phyloP scores from a whole-genome alignment of 139 green algal species.

The Spirogloea muscicola region DNA sequence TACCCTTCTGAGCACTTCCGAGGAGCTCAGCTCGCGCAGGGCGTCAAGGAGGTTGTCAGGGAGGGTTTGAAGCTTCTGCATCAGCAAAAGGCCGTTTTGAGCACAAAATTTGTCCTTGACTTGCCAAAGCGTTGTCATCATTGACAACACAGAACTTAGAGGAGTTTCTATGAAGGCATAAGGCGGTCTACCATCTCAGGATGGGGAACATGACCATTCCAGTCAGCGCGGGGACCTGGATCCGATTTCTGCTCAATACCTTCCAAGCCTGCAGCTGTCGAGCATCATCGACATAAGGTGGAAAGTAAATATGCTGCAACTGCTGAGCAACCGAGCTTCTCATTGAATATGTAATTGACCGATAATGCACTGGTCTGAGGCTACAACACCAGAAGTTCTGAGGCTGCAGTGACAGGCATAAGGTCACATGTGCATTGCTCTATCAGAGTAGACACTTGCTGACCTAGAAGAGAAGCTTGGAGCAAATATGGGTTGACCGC shows the following conservation, averaged over 20 bases:
- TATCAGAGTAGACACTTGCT: background rate
- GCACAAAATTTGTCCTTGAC: no score
- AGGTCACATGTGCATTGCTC: background rate
- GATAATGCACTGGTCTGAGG: no score
- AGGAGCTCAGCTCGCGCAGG: background rate
- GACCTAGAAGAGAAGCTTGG: slow-evolving; percentile 20
- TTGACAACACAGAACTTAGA: no score
- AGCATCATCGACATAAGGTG: no score
- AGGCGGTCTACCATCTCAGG: slow-evolving; percentile 3
- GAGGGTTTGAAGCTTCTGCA: background rate
- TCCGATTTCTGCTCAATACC: background rate
- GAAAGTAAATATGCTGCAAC: no score
- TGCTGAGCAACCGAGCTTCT: no score
- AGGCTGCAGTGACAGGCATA: background rate
- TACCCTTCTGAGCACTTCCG: background rate
- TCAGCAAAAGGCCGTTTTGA: no score
- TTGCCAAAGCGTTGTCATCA: no score
- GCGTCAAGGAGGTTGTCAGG: slow-evolving; percentile 29
- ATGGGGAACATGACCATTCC: slow-evolving; percentile 4
- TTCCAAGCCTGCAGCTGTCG: slow-evolving; percentile 17
- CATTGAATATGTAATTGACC: no score
- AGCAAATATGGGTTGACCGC: slow-evolving; percentile 32
- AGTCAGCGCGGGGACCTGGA: slow-evolving; percentile 6
- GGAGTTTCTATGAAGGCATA: no score
- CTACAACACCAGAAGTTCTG: background rate